Conservation (phyloP, 2,329 filamentous ascomycete species). For the Phaeomoniella chlamydospora region DNA sequence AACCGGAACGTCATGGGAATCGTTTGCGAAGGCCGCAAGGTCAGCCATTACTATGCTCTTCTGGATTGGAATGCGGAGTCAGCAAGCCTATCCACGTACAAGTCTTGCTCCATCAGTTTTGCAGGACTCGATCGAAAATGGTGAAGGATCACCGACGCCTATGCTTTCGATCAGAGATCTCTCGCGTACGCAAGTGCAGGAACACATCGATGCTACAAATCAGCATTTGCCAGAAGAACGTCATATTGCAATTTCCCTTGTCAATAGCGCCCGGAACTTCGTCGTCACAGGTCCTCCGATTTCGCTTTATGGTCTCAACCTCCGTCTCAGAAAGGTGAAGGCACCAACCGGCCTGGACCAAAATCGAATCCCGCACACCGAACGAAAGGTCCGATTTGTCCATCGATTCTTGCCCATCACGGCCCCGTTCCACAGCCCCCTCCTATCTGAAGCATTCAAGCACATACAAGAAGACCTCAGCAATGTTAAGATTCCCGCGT, state of each 20-base stretch:
- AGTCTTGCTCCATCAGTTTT: constrained; percentile 83
- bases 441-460: constrained; percentile 67
- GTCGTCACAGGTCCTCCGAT: constrained; percentile 94
- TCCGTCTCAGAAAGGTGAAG: constrained; percentile 91
- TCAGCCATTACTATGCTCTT: constrained; percentile 86
- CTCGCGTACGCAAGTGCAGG: constrained; percentile 74
- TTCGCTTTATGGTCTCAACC: constrained; percentile 88
- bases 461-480: constrained; percentile 80
- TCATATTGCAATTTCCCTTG: constrained; percentile 86
- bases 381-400: constrained; percentile 90
- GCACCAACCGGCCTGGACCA: constrained; percentile 95
- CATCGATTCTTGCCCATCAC: constrained; percentile 97
- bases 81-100: constrained; percentile 91
- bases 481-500: constrained; percentile 60
- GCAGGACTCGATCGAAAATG: constrained; percentile 84
- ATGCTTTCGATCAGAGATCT: constrained; percentile 97
- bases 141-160: constrained; percentile 87
- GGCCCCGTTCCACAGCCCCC: constrained; percentile 94
- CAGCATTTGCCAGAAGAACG: constrained; percentile 85
- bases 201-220: constrained; percentile 93
- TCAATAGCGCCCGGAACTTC: constrained; percentile 94
- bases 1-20: constrained; percentile 83
- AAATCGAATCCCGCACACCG: constrained; percentile 81
- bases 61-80: constrained; percentile 95
- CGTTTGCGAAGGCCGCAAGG: constrained; percentile 65